phyloP scores from a whole-genome alignment of 768 basidiomycete species.

The Trametes cinnabarina region DNA sequence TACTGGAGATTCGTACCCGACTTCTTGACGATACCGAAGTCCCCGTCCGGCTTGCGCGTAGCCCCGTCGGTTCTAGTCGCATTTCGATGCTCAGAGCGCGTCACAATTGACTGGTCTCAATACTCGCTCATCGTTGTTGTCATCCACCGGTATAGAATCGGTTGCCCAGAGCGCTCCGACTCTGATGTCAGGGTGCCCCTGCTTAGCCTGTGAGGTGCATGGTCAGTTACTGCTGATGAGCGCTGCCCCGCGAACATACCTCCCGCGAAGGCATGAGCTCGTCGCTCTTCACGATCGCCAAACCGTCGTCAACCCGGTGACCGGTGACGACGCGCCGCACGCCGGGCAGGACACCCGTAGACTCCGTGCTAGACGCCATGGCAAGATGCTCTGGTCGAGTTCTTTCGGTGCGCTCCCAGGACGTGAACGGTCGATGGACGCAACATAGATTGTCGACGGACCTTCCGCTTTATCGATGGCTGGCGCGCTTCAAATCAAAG shows the following conservation, averaged over 20 bases:
- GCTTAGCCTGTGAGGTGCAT: constrained; percentile 27
- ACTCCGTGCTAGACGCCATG: no score
- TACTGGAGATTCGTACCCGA: constrained; percentile 48
- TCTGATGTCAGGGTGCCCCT: constrained; percentile 29
- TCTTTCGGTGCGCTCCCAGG: no score
- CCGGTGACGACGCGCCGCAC: constrained; percentile 52
- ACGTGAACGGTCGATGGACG: no score
- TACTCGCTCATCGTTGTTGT: constrained; percentile 48
- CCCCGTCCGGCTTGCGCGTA: constrained; percentile 36
- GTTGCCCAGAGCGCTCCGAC: constrained; percentile 50
- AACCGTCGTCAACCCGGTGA: constrained; percentile 42
- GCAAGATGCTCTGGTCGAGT: no score
- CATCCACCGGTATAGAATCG: constrained; percentile 47
- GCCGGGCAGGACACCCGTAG: no score
- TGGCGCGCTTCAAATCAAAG: no score
- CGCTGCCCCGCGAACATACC: constrained; percentile 25
- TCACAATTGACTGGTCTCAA: background rate
- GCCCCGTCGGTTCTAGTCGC: constrained; percentile 42
- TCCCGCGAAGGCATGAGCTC: constrained; percentile 17
- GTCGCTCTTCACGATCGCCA: constrained; percentile 42
- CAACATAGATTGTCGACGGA: no score
- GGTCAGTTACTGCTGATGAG: no score
- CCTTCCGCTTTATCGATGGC: no score
- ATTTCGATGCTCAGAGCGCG: background rate
- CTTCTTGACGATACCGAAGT: constrained; percentile 43